Percentiles rank a stretch among this genome's conserved stretches.
Conservation (phyloP, 23 red algal species). For the Pyropia yezoensis region DNA sequence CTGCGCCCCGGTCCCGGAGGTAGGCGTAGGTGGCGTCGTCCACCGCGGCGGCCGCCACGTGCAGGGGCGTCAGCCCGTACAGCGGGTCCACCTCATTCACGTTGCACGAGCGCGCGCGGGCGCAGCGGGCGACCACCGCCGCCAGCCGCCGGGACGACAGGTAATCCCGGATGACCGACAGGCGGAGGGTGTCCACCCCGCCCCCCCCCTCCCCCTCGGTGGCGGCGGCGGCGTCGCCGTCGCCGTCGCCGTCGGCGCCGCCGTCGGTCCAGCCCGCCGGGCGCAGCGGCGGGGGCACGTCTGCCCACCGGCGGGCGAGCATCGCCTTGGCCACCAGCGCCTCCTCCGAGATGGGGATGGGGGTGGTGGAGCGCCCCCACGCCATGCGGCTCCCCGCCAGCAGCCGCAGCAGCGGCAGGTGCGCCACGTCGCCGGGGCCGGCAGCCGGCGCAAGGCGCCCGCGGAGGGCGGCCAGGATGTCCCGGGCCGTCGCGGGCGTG, state of each 20-base stretch:
- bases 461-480: constrained; percentile 14
- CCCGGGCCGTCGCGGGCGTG: constrained; percentile 1
- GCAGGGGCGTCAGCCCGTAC: constrained; percentile 39
- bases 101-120: constrained; percentile 4
- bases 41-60: constrained; percentile 18
- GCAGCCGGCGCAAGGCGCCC: not conserved
- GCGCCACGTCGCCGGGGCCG: not conserved
- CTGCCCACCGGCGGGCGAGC: constrained; percentile 12
- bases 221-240: too few species aligned
- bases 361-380: constrained; percentile 34
- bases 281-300: constrained; percentile 19
- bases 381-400: not conserved
- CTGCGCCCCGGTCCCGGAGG: constrained; percentile 16
- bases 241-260: too few species aligned
- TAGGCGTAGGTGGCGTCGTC: constrained; percentile 8
- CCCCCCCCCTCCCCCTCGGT: too few species aligned
- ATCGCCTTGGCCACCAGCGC: constrained; percentile 42
- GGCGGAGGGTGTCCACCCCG: constrained; percentile 6
- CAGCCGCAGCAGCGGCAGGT: not conserved
- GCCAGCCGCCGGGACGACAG: constrained; percentile 18
- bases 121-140: constrained; percentile 11
- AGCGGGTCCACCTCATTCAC: constrained; percentile 17
- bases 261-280: not conserved
- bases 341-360: constrained; percentile 41
- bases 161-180: constrained; percentile 27